A percentile compares a stretch with the other conserved stretches of the same genome.
phyloP scores from a whole-genome alignment of 2,329 filamentous ascomycete species.

The Fusarium sp. region DNA sequence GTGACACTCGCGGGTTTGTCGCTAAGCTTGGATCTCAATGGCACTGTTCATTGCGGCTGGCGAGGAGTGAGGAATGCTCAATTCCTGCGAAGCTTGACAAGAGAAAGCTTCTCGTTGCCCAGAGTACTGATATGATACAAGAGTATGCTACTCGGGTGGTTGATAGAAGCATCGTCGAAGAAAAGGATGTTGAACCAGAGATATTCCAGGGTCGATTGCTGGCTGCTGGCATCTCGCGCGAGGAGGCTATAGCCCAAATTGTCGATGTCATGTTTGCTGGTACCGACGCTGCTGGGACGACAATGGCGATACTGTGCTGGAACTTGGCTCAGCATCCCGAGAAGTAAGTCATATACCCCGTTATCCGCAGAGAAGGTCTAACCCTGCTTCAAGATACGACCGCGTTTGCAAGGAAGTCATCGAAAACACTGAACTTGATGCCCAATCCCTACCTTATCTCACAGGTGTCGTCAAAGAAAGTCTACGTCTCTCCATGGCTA shows the following conservation, averaged over 20 bases:
- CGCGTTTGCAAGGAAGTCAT: not conserved
- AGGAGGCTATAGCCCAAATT: not conserved
- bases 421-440: not conserved
- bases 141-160: not conserved
- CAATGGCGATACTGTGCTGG: not conserved
- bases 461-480: not conserved
- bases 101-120: not conserved
- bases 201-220: not conserved
- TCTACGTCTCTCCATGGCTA: not conserved
- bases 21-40: not conserved
- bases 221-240: not conserved
- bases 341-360: not conserved
- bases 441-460: not conserved
- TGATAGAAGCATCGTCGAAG: not conserved
- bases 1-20: not conserved
- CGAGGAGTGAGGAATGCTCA: too few relatives aligned
- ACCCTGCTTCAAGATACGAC: not conserved
- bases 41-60: not conserved
- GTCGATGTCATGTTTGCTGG: not conserved
- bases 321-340: not conserved
- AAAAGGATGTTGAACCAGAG: not conserved
- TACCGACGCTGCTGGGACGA: not conserved
- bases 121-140: not conserved
- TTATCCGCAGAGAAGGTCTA: rapidly evolving
- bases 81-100: not conserved